Base-by-base conservation (phyloP, 345 rosid genomes). In the Citrus mangshanensis region DNA sequence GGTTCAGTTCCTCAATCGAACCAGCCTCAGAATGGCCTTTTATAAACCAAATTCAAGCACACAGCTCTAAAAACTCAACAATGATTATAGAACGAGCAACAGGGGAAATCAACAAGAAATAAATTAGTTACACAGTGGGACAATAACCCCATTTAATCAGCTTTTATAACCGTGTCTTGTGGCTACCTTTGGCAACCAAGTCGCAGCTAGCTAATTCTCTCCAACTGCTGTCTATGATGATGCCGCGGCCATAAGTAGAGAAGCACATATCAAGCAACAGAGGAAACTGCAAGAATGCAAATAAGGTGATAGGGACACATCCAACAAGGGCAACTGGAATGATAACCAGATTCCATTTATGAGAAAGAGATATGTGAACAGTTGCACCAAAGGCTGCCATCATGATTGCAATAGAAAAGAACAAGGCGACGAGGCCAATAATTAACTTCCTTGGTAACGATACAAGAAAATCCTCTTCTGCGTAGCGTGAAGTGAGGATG, bases 371-470 rank as follows among this genome's bases (percentile, higher is more conserved):
- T 2, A 74, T 67, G 73, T 74, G 30, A 24, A 79, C 25, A 2
- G 79, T 12, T 0, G 75, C 74, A 24, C 70, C 59, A n/a, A 64
- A 76, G 1, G 78, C 72, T 13, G 54, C 49, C 72, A 49, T 65
- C 79, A 51, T 76, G 49, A 28, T 49, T 49, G 72, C 72, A 25
- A 76, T 66, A 5, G 79, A 76, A 14, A 62, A 75, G 34, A 65
- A 66, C 18, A 76, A 4, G 5, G 63, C 6, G 2, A 32, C 4
- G 1, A 32, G 25, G 32, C 72, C 79, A 7, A 34, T 66, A 7
- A 76, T 51, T 9, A 65, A 27, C 22, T 65, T 76, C 10, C 9
- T 62, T 3, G 60, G 77, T 56, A 62, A 61, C 7, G 68, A 62
- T 1, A 24, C 2, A 2, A 61, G 69, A 13, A 74, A 42, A 40